phyloP scores from a whole-genome alignment of 225 moss, liverwort and hornwort genomes.

The Sphagnum tenellum region DNA sequence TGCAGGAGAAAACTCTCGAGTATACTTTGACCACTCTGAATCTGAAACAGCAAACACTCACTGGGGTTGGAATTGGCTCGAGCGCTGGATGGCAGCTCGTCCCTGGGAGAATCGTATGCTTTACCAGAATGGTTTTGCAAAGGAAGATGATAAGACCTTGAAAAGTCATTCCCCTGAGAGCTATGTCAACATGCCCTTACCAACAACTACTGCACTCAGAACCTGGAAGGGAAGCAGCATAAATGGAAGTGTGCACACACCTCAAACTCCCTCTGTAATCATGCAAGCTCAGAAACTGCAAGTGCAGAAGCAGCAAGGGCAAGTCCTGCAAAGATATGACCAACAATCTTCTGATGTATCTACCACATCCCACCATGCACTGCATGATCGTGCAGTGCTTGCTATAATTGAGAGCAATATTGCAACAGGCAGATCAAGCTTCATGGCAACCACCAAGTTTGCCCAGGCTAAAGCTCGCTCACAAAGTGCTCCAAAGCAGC shows the following conservation, averaged over 20 bases:
- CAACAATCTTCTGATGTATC: not conserved
- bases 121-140: conserved; percentile 10
- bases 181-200: no score
- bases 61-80: conserved; percentile 98
- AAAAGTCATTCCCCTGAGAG: no score
- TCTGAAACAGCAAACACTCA: conserved; percentile 52
- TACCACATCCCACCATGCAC: conserved; percentile 7
- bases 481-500: conserved; percentile 74
- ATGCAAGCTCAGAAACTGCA: not conserved
- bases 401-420: conserved; percentile 19
- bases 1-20: conserved; percentile 22
- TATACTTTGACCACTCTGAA: conserved; percentile 55
- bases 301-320: not conserved
- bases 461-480: conserved; percentile 69
- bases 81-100: conserved; percentile 89
- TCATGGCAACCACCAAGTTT: conserved; percentile 78
- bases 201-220: no score
- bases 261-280: conserved; percentile 12
- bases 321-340: conserved; percentile 1
- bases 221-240: conserved; percentile 10
- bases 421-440: conserved; percentile 31
- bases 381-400: conserved; percentile 10
- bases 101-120: conserved; percentile 80
- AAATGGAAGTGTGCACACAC: conserved; percentile 11
- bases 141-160: not conserved